Evolutionary conservation across 441 rosid genomes (phyloP), one percentile per base, ranked within the genome.

Genomic region (Mallotus japonicus): DNA sequence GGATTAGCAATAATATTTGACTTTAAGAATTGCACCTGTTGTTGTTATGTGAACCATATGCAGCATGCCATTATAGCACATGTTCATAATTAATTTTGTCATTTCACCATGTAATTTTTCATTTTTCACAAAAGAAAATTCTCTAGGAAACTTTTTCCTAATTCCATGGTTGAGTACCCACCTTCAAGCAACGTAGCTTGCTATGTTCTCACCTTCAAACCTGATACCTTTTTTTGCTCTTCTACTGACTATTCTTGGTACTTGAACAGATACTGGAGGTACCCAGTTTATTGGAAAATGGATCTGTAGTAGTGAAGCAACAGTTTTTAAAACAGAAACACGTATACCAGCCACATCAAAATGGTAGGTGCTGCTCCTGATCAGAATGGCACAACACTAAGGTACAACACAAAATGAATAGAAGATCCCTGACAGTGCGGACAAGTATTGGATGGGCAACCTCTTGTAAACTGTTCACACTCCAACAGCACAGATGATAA

Each of bases 231-330:
- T 16, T 16, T 57, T 16, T 20, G 46, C 62, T 4, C 40, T 13
- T 51, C 11, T 64, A 40, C 68, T 76, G 24, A 76, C 49, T 3
- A 12, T 16, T 4, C 56, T 22, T 8, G 0, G 37, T 64, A 6
- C 54, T 50, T 57, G 49, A 44, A 32, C 81, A 89, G 95, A 84
- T 86, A 68, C 71, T 85, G 46, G 90, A 88, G 75, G 88, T 76
- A 22, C 92, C 95, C 20, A 76, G 78, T 67, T 78, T 90, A 75
- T 10, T 81, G 66, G 88, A 88, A 75, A 79, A 86, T 46, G 95
- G 95, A 67, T 88, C 88, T 0, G 83, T 62, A 11, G 81, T 73
- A 3, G 80, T 82, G 68, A 90, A 87, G 73, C 87, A 69, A 62
- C 85, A 84, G 59, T 73, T 73, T 51, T 50, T 85, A 81, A 83